Base-by-base conservation (phyloP, 306 rosid species). In the Prinsepia uniflora region DNA sequence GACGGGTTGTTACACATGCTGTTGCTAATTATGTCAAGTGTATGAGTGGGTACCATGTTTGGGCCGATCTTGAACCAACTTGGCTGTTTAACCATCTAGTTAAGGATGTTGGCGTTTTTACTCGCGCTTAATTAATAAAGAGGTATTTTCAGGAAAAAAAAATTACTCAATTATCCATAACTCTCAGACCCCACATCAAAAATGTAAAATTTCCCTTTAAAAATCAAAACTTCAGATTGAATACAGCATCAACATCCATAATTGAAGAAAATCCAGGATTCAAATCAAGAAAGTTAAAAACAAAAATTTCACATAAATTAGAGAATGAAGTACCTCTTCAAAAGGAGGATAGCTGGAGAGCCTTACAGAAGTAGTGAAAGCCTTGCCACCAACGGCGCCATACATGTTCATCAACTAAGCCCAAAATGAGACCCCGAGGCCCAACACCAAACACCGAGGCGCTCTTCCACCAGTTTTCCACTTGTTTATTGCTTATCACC, bases 331-430 rank as follows among this genome's bases (percentile, higher is more conserved):
- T 10, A 86, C 96, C 95, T 90, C 78, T 75, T 84, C 88, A 12
- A 88, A 85, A 36, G 90, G 22, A 56, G 74, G 74, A 45, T 65
- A 69, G 60, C 70, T 72, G 40, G 65, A 80, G 10, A 74, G 79
- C 58, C 87, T 80, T 4, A 95, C 95, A 58, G 84, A 84, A 55
- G 95, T 92, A 65, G 72, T 64, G 79, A 90, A 88, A 83, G 87
- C 77, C 4, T 79, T 88, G 72, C 24, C 56, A 63, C 76, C 78
- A 15, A 67, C 58, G 10, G 83, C 30, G 70, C 70, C 76, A 36
- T 81, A 62, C 92, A 87, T 88, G 19, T 59, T 52, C 70, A 77
- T 20, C 53, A 84, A 77, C 42, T 84, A 86, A 24, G 84, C 47
- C 67, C 85, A 86, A 53, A 84, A 67, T 0, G 92, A 86, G 67